A percentile compares a stretch with the other conserved stretches of the same genome.
Conservation (phyloP, 169 alveolate genomes). For the Eimeria acervulina region DNA sequence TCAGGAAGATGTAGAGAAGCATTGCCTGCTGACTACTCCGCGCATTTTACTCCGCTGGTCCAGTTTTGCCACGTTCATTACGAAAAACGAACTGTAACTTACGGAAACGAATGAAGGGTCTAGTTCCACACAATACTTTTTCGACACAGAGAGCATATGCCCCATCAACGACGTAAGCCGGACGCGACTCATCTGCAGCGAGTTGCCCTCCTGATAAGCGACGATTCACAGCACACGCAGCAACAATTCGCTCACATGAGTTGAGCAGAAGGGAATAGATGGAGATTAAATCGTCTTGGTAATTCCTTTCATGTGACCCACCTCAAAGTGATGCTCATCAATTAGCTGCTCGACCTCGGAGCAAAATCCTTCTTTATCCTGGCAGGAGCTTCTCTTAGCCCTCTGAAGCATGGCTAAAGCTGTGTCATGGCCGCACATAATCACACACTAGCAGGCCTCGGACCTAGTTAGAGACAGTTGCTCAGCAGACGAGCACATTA, state of each 20-base stretch:
- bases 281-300: background rate
- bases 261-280: background rate
- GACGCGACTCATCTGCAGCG: slow-evolving; percentile 70
- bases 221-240: background rate
- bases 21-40: background rate
- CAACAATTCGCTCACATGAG: background rate
- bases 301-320: background rate
- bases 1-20: background rate
- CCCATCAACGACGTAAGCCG: slow-evolving; percentile 75
- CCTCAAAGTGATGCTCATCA: slow-evolving; percentile 70
- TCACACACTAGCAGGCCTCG: background rate
- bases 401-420: slow-evolving; percentile 67
- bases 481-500: background rate
- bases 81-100: background rate
- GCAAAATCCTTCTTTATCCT: slow-evolving; percentile 65
- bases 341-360: slow-evolving; percentile 61
- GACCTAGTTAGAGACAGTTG: background rate
- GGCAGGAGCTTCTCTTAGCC: slow-evolving; percentile 63
- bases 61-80: background rate
- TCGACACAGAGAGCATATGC: slow-evolving; percentile 60
- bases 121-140: slow-evolving; percentile 61
- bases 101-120: slow-evolving; percentile 73
- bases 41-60: background rate
- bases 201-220: slow-evolving; percentile 66
- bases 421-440: slow-evolving; percentile 20